phyloP scores from a whole-genome alignment of 345 rosid species.

The rapeseed (Brassica napus) region DNA sequence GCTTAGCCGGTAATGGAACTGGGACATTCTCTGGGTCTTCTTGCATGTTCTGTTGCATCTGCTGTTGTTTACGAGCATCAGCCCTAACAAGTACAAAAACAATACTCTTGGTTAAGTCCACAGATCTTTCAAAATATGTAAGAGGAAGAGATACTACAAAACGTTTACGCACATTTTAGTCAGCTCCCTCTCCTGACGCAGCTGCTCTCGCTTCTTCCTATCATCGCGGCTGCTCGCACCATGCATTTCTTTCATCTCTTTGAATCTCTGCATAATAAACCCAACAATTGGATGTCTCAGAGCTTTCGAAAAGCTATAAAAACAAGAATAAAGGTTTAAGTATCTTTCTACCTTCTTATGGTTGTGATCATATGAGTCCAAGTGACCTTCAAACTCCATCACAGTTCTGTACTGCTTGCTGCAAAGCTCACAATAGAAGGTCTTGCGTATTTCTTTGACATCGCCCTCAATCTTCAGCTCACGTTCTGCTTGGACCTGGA shows the following conservation, averaged over 20 bases:
- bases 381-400: constrained; percentile 93
- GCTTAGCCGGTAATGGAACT: constrained; percentile 37
- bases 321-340: not conserved
- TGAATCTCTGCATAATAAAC: constrained; percentile 68
- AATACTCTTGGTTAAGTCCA: not conserved
- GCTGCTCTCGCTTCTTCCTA: constrained; percentile 80
- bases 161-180: constrained; percentile 73
- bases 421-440: constrained; percentile 93
- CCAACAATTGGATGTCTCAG: not conserved
- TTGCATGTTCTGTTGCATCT: constrained; percentile 50
- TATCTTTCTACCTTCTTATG: constrained; percentile 73
- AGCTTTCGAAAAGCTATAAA: not conserved
- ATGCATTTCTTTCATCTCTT: constrained; percentile 96
- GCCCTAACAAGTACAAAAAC: constrained; percentile 51
- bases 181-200: constrained; percentile 90
- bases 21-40: constrained; percentile 52
- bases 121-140: not conserved
- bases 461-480: constrained; percentile 97
- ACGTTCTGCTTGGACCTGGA: constrained; percentile 99
- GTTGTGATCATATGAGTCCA: constrained; percentile 98
- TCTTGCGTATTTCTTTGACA: constrained; percentile 91
- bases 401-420: constrained; percentile 95
- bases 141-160: not conserved
- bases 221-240: constrained; percentile 89
- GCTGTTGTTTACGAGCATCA: constrained; percentile 77